Percentiles rank a stretch among this genome's conserved stretches.
Conservation (phyloP, 2,329 filamentous ascomycete species). For the Tolypocladium tropicale region DNA sequence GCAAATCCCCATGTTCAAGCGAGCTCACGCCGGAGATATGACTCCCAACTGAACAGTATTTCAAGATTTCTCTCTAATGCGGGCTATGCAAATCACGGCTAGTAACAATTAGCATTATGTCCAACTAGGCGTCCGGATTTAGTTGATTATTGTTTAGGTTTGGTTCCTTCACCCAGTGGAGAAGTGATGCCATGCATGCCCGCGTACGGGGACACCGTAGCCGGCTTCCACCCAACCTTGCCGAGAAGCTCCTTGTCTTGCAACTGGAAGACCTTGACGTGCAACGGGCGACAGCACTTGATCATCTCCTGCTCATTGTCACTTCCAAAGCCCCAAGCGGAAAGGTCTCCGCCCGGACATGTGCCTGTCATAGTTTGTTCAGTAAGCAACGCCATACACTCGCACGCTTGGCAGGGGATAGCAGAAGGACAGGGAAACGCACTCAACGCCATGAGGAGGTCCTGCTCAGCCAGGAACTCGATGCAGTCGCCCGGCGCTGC, state of each 20-base stretch:
- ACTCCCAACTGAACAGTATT: no score
- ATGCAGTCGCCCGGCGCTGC: slow-evolving; percentile 48
- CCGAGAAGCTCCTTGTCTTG: slow-evolving; percentile 40
- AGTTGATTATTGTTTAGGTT: neutral
- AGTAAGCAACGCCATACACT: neutral
- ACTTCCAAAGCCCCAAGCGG: slow-evolving; percentile 69
- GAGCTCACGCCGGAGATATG: no score
- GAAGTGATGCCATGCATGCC: slow-evolving; percentile 49
- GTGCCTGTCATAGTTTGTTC: slow-evolving; percentile 32
- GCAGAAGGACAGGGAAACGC: slow-evolving; percentile 9
- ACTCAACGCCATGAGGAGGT: slow-evolving; percentile 54
- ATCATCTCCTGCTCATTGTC: slow-evolving; percentile 58
- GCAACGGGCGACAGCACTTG: slow-evolving; percentile 61
- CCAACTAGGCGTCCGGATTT: no score
- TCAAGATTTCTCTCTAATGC: no score
- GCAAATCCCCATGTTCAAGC: no score
- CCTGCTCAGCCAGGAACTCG: slow-evolving; percentile 73
- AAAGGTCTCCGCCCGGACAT: slow-evolving; percentile 73
- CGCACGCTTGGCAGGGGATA: no score
- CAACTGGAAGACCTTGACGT: slow-evolving; percentile 62
- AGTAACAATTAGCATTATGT: no score
- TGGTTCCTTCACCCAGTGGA: slow-evolving; percentile 12
- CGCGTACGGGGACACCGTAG: slow-evolving; percentile 48
- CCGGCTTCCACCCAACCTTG: slow-evolving; percentile 49
- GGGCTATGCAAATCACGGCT: no score